A percentile compares a stretch with the other conserved stretches of the same genome.
Evolutionary conservation across 192 early-diverging fungal genomes (phyloP).

Genomic region (Gaertneriomyces sp.): DNA sequence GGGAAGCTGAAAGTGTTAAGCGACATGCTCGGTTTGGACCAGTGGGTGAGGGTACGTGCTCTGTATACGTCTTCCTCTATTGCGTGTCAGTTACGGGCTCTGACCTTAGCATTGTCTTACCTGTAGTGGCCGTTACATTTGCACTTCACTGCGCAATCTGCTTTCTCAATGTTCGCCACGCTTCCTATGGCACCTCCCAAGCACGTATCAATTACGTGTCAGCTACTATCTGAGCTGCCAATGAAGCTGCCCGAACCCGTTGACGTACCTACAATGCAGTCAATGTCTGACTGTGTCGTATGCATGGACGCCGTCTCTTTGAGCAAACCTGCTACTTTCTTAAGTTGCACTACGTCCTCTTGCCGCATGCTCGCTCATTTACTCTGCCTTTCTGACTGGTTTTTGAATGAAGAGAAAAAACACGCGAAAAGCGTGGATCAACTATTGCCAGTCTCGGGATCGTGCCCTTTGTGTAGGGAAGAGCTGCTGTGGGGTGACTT

Average conservation of each 20-base stretch:
- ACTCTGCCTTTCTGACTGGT: slow-evolving; percentile 36
- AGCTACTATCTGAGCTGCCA: neutral
- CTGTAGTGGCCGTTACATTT: slow-evolving; percentile 14
- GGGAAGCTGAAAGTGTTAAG: slow-evolving; percentile 36
- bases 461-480: slow-evolving; percentile 35
- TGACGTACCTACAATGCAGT: too few relatives aligned
- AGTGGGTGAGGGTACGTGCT: slow-evolving; percentile 22
- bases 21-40: slow-evolving; percentile 32
- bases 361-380: slow-evolving; percentile 38
- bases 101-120: neutral
- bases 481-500: slow-evolving; percentile 41
- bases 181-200: slow-evolving; percentile 14
- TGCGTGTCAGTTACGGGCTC: slow-evolving; percentile 1
- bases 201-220: neutral
- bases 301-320: slow-evolving; percentile 1
- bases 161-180: slow-evolving; percentile 10
- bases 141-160: slow-evolving; percentile 8
- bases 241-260: neutral
- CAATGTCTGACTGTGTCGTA: slow-evolving; percentile 1
- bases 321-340: neutral
- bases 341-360: slow-evolving; percentile 10
- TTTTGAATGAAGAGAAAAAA: slow-evolving; percentile 25
- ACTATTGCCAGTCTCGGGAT: slow-evolving; percentile 37
- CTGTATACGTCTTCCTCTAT: slow-evolving; percentile 18
- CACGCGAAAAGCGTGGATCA: neutral